phyloP scores from a whole-genome alignment of 2,329 filamentous ascomycete genomes.

The Xylariomycetidae sp. region DNA sequence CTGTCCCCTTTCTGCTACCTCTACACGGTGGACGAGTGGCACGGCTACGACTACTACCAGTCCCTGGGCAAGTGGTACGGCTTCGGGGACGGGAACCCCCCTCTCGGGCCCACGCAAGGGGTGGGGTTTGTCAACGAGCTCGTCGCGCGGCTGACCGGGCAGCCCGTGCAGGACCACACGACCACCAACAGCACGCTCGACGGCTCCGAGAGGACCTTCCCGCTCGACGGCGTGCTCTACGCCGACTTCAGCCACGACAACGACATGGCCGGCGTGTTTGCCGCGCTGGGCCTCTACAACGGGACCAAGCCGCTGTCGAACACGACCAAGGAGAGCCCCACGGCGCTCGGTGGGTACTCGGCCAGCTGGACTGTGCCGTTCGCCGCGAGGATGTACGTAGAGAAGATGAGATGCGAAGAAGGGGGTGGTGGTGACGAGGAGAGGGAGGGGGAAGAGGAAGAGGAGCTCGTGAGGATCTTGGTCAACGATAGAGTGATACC shows the following conservation, averaged over 20 bases:
- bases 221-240: constrained; percentile 64
- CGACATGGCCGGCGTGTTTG: constrained; percentile 72
- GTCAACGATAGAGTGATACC: constrained; percentile 80
- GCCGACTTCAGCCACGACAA: constrained; percentile 94
- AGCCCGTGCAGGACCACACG: constrained; percentile 67
- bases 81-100: constrained; percentile 69
- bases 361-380: constrained; percentile 81
- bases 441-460: constrained; percentile 34
- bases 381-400: constrained; percentile 74
- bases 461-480: constrained; percentile 73
- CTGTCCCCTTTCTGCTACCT: constrained; percentile 71
- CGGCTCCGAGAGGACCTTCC: constrained; percentile 63
- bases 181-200: constrained; percentile 77
- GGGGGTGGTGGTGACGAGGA: too few species aligned
- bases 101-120: constrained; percentile 79
- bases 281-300: constrained; percentile 75
- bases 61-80: constrained; percentile 82
- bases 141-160: constrained; percentile 69
- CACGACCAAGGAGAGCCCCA: constrained; percentile 43
- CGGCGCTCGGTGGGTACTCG: constrained; percentile 62
- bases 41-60: constrained; percentile 74
- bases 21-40: constrained; percentile 72
- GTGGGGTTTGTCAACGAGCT: constrained; percentile 87
- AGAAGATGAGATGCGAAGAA: constrained; percentile 76
- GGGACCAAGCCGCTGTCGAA: constrained; percentile 50